Evolutionary conservation across 2,329 filamentous ascomycete genomes (phyloP).

Genomic region (Myriosclerotinia scirpicola): DNA sequence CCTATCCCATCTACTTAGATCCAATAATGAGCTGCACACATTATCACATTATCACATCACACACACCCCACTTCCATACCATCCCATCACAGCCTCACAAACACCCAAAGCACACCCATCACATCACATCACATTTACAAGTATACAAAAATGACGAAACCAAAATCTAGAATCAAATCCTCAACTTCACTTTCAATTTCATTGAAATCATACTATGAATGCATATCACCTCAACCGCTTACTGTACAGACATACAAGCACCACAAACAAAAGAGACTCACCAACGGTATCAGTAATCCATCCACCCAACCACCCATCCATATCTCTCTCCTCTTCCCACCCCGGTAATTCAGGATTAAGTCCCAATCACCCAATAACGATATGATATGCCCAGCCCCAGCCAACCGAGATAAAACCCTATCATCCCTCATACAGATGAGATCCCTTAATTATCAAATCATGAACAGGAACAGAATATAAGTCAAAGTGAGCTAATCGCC

Average conservation of each 20-base stretch:
- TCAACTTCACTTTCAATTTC: not conserved
- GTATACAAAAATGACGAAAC: not conserved
- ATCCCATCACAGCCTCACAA: not conserved
- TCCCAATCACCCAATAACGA: not conserved
- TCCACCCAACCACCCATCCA: not conserved
- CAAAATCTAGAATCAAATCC: not conserved
- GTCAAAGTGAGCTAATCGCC: not conserved
- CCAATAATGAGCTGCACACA: too few species aligned
- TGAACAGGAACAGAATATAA: slow-evolving; percentile 11
- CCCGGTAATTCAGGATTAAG: not conserved
- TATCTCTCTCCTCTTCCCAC: not conserved
- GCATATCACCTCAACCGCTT: not conserved
- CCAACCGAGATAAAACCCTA: not conserved
- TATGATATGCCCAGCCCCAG: not conserved
- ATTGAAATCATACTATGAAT: not conserved
- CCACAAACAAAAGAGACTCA: not conserved
- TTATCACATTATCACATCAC: not conserved
- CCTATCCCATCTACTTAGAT: too few species aligned
- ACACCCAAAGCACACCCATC: not conserved
- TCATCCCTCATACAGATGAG: not conserved
- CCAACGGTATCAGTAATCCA: not conserved
- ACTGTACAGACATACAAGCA: not conserved
- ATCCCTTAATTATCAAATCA: slow-evolving; percentile 12
- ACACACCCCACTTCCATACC: not conserved
- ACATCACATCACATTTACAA: not conserved